Base-by-base conservation (phyloP, 106 monocot genomes). In the Dendrobium catenatum region DNA sequence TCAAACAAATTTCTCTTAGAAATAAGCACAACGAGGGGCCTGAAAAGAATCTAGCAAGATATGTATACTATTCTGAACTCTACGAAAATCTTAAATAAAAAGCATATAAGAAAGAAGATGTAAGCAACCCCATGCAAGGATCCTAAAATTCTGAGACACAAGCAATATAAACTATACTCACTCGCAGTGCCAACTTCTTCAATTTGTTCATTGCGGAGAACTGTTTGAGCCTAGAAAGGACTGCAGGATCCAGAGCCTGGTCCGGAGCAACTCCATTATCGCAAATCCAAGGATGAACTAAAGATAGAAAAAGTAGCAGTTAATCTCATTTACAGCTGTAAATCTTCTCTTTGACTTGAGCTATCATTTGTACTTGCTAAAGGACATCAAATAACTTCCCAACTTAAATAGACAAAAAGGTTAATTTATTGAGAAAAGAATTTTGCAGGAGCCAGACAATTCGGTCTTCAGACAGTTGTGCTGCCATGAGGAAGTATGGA, bases 251-350 rank as follows among this genome's bases (percentile, higher is more conserved):
- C 40, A 89, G 73, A 19, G 86, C 79, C 29, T 87, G 84, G 16
- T 89, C 89, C 79, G 89, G 85, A 79, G 89, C 87, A 78, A 89
- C 89, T 87, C 87, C 89, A 77, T 89, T 82, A 27, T 85, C 84
- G 78, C 82, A 82, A 75, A 89, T 87, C 89, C 89, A 89, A 18
- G 89, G 89, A 84, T 89, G 89, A 80, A 77, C 89, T 89, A 59
- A 79, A 19, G 18, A 67, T 8, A 44, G 37, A 43, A 79, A 56
- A 56, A 56, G 4, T 56, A 4, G 19, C 9, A 6, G 9, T 7
- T 46, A 46, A 46, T 46, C 46, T 46, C 46, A 46, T 46, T 46
- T 46, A 46, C 46, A 46, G 4, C 46, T 46, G 46, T 46, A 46
- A 46, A 46, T 46, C 46, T 46, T 46, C 46, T 46, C 8, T 46